Evolutionary conservation across 768 basidiomycete species (phyloP).

Genomic region (Pleurotus platypus): DNA sequence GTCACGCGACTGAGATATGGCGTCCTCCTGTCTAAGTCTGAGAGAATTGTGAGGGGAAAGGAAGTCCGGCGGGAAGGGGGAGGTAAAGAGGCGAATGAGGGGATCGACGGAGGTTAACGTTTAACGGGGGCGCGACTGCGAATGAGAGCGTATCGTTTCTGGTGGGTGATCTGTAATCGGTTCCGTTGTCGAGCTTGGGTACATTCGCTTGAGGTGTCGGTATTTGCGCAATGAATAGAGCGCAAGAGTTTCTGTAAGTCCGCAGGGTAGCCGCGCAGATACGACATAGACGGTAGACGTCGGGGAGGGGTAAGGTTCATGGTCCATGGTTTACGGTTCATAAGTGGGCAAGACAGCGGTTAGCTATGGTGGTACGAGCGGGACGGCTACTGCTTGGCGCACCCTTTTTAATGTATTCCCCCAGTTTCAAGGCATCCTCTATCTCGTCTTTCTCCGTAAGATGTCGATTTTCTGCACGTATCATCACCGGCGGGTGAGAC

Average conservation of each 20-base stretch:
- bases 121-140: not conserved
- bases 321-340: not conserved
- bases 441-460: slow-evolving; percentile 69
- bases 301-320: too few species aligned
- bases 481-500: not conserved
- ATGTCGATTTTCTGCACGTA: slow-evolving; percentile 55
- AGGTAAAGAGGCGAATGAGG: not conserved
- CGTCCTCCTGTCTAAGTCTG: not conserved
- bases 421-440: slow-evolving; percentile 68
- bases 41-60: not conserved
- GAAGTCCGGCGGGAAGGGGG: not conserved
- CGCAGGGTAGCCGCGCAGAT: not conserved
- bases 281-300: not conserved
- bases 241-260: slow-evolving; percentile 68
- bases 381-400: slow-evolving; percentile 14
- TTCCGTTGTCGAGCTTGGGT: slow-evolving; percentile 35
- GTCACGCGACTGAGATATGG: not conserved
- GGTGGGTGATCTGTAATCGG: slow-evolving; percentile 14
- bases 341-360: not conserved
- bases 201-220: slow-evolving; percentile 73
- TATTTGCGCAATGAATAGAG: slow-evolving; percentile 83
- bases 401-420: slow-evolving; percentile 88
- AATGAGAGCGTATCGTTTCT: slow-evolving; percentile 5
- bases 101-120: not conserved
- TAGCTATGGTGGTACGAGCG: not conserved